Base-by-base conservation (phyloP, 2,329 filamentous ascomycete species). In the Aspergillus ibericus region DNA sequence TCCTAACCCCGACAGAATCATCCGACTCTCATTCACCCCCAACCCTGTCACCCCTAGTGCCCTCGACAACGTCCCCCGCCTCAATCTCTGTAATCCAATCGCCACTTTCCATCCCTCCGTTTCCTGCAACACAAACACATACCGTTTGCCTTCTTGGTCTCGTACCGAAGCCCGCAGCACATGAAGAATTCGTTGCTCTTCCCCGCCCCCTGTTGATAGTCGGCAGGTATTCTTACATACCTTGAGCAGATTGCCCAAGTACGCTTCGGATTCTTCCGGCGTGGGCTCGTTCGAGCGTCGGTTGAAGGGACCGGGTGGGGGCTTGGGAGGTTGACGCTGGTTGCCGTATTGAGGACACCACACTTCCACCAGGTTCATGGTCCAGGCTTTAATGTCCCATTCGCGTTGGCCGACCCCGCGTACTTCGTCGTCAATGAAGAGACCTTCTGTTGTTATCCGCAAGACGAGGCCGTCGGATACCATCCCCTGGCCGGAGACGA, bases 321-420 rank as follows among this genome's bases (percentile, higher is more conserved):
- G 59, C 59, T 75, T 76, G 16, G 64, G 53, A 13, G 66, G 63
- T 32, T 61, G 61, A 22, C 59, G 60, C 64, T 75, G 75, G 65
- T 75, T 73, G 71, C 79, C 79, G 73, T 84, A 78, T 74, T 88
- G 85, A 70, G 85, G 82, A 70, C 88, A 92, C 86, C 89, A 91
- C 80, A 95, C 88, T 84, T 98, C 95, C 75, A 96, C 87, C 64
- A 89, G 81, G 78, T 96, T 97, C 77, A 99, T 85, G 44, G 92
- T 96, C 95, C 95, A 98, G 25, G 93, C 93, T 77, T 98, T 98
- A 71, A 98, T 87, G 74, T 99, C 95, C 95, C 95, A 99, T 78
- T 99, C 95, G 59, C 95, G 87, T 77, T 98, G 92, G n/a, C 91
- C 88, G 15, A 97, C 91, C 61, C 88, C 87, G 46, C 93, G 88